Evolutionary conservation across 805 yeast genomes (phyloP), one percentile per base, ranked within the genome.

Genomic region (Candida quercuum): DNA sequence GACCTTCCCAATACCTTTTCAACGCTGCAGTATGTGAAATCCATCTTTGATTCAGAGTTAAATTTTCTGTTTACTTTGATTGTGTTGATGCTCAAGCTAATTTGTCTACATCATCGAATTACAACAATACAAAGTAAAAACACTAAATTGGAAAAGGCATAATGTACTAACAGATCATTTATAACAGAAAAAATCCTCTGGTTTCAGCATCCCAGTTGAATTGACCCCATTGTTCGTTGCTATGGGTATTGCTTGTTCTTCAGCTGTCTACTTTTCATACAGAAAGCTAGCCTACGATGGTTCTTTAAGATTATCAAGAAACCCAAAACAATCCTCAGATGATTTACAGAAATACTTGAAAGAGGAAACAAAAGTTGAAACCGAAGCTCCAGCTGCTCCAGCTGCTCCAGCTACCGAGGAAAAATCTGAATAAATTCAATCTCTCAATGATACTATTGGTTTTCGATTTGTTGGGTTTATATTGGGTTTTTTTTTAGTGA

Each of bases 171-270:
- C 51, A 36, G 22, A 23, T n/a, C n/a, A 14, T 15, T 16, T n/a
- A 7, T 11, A 16, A 41, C 46, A 63, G 61, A 67, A 65, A 49
- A 66, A 66, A 51, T 41, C 57, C 21, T 45, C 60, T 38, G 63
- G 63, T 40, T 35, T 52, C 30, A 51, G 53, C 30, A 48, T 74
- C 38, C 81, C 81, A 52, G 70, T 74, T 38, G 81, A 76, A 61
- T 59, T 76, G 51, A 71, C 76, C 41, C 81, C 81, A 54, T 63
- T 76, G 46, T 73, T 73, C 51, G 61, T 71, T 25, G 79, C 78
- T 28, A 68, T 75, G 66, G 72, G 74, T 54, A 70, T 72, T 41
- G 81, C 79, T 27, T 51, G 61, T 39, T 44, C 71, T 28, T 67
- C 72, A 26, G 80, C 77, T 38, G 48, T 65, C 43, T 76, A 58